These are phyloP conservation scores for Candolleomyces eurysporus DNA, from an alignment of 768 basidiomycete genomes.

Conservation along the genomic window DNA sequence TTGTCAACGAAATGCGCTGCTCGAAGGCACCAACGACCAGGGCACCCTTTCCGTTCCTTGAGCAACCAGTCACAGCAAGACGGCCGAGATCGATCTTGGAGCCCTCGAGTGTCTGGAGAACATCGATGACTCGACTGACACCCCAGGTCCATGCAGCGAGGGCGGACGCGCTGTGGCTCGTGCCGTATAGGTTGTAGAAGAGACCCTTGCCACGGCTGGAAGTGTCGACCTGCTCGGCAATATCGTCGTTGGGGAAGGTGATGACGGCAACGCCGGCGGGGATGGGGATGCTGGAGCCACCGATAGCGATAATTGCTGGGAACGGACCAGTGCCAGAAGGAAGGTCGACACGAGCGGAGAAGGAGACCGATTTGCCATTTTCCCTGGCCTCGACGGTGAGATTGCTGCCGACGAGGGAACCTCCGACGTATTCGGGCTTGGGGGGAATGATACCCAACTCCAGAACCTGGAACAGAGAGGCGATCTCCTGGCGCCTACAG, in stretches of 20 bases:
- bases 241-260: slow-evolving; percentile 49
- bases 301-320: slow-evolving; percentile 52
- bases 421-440: slow-evolving; percentile 42
- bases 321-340: slow-evolving; percentile 42
- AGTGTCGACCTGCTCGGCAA: slow-evolving; percentile 42
- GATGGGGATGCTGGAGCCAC: slow-evolving; percentile 37
- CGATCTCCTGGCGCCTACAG: slow-evolving; percentile 49
- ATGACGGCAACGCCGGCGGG: slow-evolving; percentile 40
- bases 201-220: slow-evolving; percentile 50
- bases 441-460: slow-evolving; percentile 40
- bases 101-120: slow-evolving; percentile 43
- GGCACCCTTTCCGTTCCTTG: slow-evolving; percentile 58
- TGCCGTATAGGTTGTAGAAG: slow-evolving; percentile 56
- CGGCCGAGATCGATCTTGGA: slow-evolving; percentile 46
- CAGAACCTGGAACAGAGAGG: slow-evolving; percentile 46
- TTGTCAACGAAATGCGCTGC: slow-evolving; percentile 52
- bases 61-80: slow-evolving; percentile 57
- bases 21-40: slow-evolving; percentile 60
- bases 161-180: slow-evolving; percentile 40
- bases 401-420: slow-evolving; percentile 37
- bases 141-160: slow-evolving; percentile 65
- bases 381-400: slow-evolving; percentile 47
- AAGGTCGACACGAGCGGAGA: slow-evolving; percentile 42
- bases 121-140: slow-evolving; percentile 55
- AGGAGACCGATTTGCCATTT: slow-evolving; percentile 44